Evolutionary conservation across 805 yeast species (phyloP), one percentile per base, ranked within the genome.

Genomic region (Candida suzukii): DNA sequence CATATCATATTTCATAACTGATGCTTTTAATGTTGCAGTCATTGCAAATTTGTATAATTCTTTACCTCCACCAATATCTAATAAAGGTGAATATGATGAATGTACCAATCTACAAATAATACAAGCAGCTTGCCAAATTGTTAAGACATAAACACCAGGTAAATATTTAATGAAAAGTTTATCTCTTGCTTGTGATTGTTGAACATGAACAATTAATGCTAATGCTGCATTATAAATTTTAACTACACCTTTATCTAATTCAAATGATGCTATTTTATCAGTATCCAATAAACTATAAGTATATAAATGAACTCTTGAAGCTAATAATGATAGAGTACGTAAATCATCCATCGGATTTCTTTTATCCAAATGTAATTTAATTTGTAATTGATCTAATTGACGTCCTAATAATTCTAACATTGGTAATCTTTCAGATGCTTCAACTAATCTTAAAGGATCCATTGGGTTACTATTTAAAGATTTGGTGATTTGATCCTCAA

Each of bases 71-170:
- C 75, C 78, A 27, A 78, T 61, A 60, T 88, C 96, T 14, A 90
- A 56, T 14, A 79, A 73, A 22, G 73, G 67, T 21, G 80, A 72
- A 52, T 87, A 66, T 1, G 87, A 74, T 1, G 96, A 87, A 56
- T 88, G 90, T 9, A 78, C 73, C 37, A 91, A 67, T 52, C 86
- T 80, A 40, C 84, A 85, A 26, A 93, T 78, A 30, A 91, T 78
- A 51, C 88, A 83, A 2, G 95, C 79, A 1, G 96, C 84, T 61
- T 93, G 98, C 96, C 98, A 88, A 24, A 90, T 75, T 37, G 83
- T 79, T 46, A 88, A 68, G 2, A 88, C 76, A 56, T 85, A 82
- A 2, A 86, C 88, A 39, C 84, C 84, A 0, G 99, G 98, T 36
- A 91, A 70, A 53, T 83, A 87, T 51, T 73, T 76, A 54, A 90